A percentile compares a stretch with the other conserved stretches of the same genome.
These are phyloP conservation scores for Lactarius akahatsu DNA, from an alignment of 768 basidiomycete species.

Conservation along the genomic window DNA sequence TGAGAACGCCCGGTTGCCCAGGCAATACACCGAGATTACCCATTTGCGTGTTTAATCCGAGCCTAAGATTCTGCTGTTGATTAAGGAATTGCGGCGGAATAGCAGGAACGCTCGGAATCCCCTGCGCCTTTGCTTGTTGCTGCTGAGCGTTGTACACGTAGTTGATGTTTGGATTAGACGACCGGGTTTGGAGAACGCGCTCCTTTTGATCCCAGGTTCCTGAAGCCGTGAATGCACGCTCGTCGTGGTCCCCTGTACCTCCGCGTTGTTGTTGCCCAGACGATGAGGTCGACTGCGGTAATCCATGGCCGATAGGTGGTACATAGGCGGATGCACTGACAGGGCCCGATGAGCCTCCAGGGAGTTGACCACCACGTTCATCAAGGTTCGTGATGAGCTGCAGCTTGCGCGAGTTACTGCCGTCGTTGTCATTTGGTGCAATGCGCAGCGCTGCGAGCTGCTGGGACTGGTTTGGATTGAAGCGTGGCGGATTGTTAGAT, in stretches of 20 bases:
- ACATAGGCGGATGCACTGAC: conserved; percentile 49
- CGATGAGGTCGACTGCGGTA: conserved; percentile 36
- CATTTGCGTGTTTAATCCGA: conserved; percentile 30
- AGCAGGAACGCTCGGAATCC: conserved; percentile 65
- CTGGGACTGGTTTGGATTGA: conserved; percentile 46
- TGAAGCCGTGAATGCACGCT: conserved; percentile 40
- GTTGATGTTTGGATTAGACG: conserved; percentile 70
- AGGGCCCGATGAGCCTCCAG: conserved; percentile 45
- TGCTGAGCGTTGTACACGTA: conserved; percentile 49
- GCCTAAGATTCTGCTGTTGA: conserved; percentile 36
- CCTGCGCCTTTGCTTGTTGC: conserved; percentile 34
- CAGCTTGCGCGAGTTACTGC: conserved; percentile 46
- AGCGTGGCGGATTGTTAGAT: conserved; percentile 65
- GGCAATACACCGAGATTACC: conserved; percentile 47
- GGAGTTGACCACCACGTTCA: conserved; percentile 56
- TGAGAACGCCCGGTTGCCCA: conserved; percentile 41
- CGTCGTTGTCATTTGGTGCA: conserved; percentile 39
- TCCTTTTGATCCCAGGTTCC: conserved; percentile 68
- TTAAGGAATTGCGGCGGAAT: conserved; percentile 75
- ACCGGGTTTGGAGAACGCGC: conserved; percentile 51
- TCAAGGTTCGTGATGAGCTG: conserved; percentile 64
- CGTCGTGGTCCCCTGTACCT: conserved; percentile 32
- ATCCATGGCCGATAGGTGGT: conserved; percentile 43
- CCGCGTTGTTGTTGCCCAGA: conserved; percentile 32
- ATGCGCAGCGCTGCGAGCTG: conserved; percentile 46